Percentiles rank a stretch among this genome's conserved stretches.
Evolutionary conservation across 805 yeast species (phyloP).

Genomic region (Ogataea saltuana): DNA sequence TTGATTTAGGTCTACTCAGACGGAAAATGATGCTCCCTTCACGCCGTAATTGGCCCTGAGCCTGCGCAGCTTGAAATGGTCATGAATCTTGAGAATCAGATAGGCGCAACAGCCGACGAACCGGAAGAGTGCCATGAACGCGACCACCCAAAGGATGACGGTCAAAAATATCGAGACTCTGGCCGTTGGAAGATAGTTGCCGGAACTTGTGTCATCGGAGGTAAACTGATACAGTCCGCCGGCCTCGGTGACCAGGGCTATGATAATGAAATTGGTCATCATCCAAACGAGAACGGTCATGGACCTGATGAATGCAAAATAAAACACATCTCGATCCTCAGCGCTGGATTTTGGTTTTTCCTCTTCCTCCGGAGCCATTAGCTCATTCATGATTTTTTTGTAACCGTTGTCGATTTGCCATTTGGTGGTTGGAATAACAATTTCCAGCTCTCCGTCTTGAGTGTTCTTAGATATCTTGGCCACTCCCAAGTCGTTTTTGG

Average conservation of each 20-base stretch:
- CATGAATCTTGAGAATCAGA: constrained; percentile 39
- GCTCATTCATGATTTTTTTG: constrained; percentile 58
- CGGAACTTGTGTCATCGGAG: constrained; percentile 32
- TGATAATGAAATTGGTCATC: constrained; percentile 76
- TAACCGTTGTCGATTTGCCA: constrained; percentile 78
- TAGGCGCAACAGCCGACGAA: constrained; percentile 73
- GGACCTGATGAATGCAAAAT: constrained; percentile 89
- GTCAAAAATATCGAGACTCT: constrained; percentile 72
- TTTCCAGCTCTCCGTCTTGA: constrained; percentile 63
- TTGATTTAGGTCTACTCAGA: constrained; percentile 5
- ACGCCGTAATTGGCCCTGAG: constrained; percentile 20
- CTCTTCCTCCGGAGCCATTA: constrained; percentile 44
- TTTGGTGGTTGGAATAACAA: constrained; percentile 73
- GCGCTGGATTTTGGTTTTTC: constrained; percentile 24
- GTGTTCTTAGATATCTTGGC: constrained; percentile 60
- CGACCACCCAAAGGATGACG: constrained; percentile 90
- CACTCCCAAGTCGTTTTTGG: constrained; percentile 75
- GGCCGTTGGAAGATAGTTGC: constrained; percentile 33
- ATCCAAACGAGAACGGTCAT: constrained; percentile 89
- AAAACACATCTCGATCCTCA: constrained; percentile 64
- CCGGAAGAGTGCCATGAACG: constrained; percentile 82
- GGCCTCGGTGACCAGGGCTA: constrained; percentile 80
- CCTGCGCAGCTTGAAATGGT: constrained; percentile 19
- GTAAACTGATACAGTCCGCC: constrained; percentile 68
- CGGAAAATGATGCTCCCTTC: constrained; percentile 23